phyloP scores from a whole-genome alignment of 1,284 basidiomycete species.

The Austroboletus niveus region DNA sequence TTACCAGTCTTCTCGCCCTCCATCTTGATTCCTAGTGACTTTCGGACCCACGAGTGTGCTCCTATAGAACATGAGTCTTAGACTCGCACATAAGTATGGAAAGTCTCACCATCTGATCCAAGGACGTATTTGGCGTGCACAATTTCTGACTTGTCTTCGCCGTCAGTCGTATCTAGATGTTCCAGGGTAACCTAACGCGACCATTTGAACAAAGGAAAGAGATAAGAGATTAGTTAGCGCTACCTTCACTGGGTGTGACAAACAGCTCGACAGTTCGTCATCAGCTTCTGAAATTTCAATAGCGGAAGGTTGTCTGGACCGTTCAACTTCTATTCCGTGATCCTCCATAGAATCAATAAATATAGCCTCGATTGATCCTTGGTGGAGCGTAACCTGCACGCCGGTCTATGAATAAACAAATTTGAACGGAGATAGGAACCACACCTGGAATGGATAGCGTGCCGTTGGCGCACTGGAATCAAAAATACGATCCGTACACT shows the following conservation, averaged over 20 bases:
- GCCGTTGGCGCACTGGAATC: conserved; percentile 58
- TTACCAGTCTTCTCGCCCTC: neutral
- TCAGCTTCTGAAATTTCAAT: conserved; percentile 49
- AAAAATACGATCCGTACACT: conserved; percentile 58
- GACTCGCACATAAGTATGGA: too few relatives aligned
- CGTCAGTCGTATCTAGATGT: conserved; percentile 9
- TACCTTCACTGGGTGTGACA: conserved; percentile 55
- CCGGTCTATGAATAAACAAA: too few relatives aligned
- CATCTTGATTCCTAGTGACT: neutral
- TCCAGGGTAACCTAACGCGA: conserved; percentile 37
- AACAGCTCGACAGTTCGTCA: conserved; percentile 39
- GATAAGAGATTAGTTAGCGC: neutral
- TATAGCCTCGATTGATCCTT: conserved; percentile 68
- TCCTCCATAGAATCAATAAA: conserved; percentile 59
- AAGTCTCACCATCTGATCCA: conserved; percentile 52
- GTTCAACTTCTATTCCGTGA: conserved; percentile 52
- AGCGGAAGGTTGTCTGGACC: conserved; percentile 52
- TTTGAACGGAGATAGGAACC: neutral
- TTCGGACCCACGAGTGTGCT: neutral
- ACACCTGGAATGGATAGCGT: conserved; percentile 62
- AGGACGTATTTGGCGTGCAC: conserved; percentile 52
- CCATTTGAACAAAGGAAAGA: neutral
- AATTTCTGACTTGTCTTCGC: conserved; percentile 17
- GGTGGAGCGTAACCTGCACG: conserved; percentile 62
- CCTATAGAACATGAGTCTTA: neutral